Conservation (phyloP, 495 filamentous ascomycete genomes). For the Talaromyces nanjingensis region DNA sequence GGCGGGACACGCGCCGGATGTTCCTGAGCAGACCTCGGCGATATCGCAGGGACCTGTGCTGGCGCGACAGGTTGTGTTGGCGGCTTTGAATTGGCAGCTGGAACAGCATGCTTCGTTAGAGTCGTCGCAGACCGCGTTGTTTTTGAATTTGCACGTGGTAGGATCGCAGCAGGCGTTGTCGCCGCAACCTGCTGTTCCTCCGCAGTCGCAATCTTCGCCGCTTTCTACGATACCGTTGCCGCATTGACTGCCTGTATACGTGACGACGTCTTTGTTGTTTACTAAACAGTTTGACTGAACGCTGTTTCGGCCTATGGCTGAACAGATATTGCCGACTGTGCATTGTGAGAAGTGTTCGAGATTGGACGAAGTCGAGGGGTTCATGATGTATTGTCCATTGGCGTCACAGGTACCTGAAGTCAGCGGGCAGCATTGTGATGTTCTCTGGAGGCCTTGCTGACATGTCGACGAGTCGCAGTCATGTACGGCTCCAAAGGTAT, state of each 20-base stretch:
- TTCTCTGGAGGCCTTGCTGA: constrained; percentile 45
- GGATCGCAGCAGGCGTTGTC: constrained; percentile 78
- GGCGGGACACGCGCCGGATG: constrained; percentile 60
- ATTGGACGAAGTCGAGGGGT: constrained; percentile 68
- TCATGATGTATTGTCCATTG: constrained; percentile 80
- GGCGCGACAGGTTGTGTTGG: constrained; percentile 66
- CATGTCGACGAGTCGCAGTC: constrained; percentile 76
- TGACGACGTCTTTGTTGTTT: constrained; percentile 75
- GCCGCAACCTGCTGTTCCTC: constrained; percentile 63
- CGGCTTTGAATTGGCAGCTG: constrained; percentile 63
- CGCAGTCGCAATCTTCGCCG: constrained; percentile 95
- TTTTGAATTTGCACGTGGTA: constrained; percentile 80
- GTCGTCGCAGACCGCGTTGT: constrained; percentile 74
- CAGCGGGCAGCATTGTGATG: constrained; percentile 85
- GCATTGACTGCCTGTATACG: constrained; percentile 80
- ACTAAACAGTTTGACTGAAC: constrained; percentile 71
- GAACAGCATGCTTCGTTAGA: constrained; percentile 86
- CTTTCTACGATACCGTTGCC: constrained; percentile 95
- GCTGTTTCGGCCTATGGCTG: constrained; percentile 73
- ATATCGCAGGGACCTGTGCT: constrained; percentile 78
- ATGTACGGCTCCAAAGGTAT: constrained; percentile 94
- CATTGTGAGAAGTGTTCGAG: constrained; percentile 81
- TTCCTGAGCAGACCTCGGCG: constrained; percentile 74
- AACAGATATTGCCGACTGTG: constrained; percentile 89
- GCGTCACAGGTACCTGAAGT: constrained; percentile 66